A percentile compares a stretch with the other conserved stretches of the same genome.
Evolutionary conservation across 2,329 filamentous ascomycete genomes (phyloP).

Genomic region (Trichoderma sp.): DNA sequence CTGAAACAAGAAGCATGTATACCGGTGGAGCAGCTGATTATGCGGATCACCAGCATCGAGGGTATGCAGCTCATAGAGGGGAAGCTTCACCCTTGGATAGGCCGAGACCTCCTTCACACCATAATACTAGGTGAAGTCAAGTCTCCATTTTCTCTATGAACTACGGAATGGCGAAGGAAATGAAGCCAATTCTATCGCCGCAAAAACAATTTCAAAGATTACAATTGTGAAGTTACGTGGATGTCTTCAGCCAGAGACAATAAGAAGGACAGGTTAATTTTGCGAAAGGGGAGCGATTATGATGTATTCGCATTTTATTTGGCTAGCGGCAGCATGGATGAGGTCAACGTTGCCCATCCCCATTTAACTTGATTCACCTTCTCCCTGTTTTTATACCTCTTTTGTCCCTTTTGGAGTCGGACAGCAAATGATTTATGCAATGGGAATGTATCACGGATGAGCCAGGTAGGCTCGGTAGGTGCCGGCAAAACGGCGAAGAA

Average conservation of each 20-base stretch:
- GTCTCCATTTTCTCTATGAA: neutral
- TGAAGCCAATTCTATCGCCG: too few species aligned
- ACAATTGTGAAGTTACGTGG: neutral
- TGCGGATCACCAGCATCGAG: constrained; percentile 26
- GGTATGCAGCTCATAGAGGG: constrained; percentile 9
- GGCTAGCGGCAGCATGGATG: neutral
- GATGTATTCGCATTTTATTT: neutral
- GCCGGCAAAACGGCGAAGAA: neutral
- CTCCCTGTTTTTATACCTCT: neutral
- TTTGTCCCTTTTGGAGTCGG: constrained; percentile 6
- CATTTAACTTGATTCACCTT: neutral
- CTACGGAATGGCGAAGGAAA: neutral
- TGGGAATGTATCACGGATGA: constrained; percentile 8
- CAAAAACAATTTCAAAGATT: neutral
- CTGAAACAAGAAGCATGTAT: constrained; percentile 53
- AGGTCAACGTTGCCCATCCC: neutral
- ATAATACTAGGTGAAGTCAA: neutral
- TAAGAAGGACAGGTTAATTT: neutral
- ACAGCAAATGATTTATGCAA: constrained; percentile 18
- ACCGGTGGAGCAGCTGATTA: constrained; percentile 41
- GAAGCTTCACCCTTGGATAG: constrained; percentile 1
- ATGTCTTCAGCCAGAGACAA: neutral
- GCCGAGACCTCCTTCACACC: constrained; percentile 8
- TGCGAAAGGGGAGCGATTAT: neutral
- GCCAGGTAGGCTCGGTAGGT: constrained; percentile 11